These are phyloP conservation scores for Leccinum obscurum DNA, from an alignment of 768 basidiomycete genomes.

Conservation along the genomic window DNA sequence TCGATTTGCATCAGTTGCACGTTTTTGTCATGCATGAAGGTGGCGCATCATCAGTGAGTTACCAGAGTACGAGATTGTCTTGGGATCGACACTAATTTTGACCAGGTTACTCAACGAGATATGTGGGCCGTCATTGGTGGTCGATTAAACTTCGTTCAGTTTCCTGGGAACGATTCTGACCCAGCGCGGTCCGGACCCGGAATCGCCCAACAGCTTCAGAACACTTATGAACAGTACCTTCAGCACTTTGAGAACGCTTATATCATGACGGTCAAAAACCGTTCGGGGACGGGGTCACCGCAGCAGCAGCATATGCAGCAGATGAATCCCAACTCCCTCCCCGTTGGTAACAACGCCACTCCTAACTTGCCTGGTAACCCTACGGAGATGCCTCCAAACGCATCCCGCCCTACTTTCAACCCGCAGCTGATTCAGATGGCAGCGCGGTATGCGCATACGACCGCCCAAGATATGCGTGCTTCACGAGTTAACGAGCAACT, in stretches of 20 bases:
- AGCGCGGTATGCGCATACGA: conserved; percentile 46
- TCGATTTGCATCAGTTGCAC: conserved; percentile 66
- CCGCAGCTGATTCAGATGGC: conserved; percentile 44
- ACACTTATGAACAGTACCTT: conserved; percentile 62
- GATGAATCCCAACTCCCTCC: conserved; percentile 13
- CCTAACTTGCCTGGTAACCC: conserved; percentile 17
- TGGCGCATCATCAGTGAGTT: conserved; percentile 48
- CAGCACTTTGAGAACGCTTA: conserved; percentile 57
- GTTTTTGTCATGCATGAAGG: conserved; percentile 58
- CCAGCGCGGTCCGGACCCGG: conserved; percentile 64
- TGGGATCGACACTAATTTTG: conserved; percentile 10
- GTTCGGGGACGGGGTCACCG: conserved; percentile 10
- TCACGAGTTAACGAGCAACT: conserved; percentile 48
- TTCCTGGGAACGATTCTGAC: conserved; percentile 59
- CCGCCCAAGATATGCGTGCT: conserved; percentile 52
- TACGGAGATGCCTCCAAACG: conserved; percentile 21
- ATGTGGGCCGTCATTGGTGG: conserved; percentile 67
- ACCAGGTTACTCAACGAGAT: conserved; percentile 56
- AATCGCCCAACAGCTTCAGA: conserved; percentile 57
- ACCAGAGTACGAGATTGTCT: not conserved
- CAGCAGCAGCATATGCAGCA: conserved; percentile 16
- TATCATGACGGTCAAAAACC: conserved; percentile 38
- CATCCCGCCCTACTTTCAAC: conserved; percentile 8
- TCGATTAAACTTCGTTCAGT: conserved; percentile 64
- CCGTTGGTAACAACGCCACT: conserved; percentile 12